These are phyloP conservation scores for Aspergillus phoenicis DNA, from an alignment of 2,329 filamentous ascomycete genomes.

Conservation along the genomic window DNA sequence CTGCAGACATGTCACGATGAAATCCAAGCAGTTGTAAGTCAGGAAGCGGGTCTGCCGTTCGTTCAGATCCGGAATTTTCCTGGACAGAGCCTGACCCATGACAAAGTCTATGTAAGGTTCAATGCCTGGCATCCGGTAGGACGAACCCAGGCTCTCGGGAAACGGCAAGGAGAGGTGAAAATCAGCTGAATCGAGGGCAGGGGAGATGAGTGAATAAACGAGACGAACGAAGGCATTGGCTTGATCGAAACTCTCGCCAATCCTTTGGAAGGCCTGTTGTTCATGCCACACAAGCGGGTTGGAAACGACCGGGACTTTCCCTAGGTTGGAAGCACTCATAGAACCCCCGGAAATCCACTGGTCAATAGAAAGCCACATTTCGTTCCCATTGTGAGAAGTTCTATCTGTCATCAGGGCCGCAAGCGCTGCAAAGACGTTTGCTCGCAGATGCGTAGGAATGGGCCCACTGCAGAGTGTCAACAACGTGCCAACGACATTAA, in stretches of 20 bases:
- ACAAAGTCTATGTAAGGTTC: slow-evolving; percentile 93
- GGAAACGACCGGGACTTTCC: slow-evolving; percentile 46
- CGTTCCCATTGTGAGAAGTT: slow-evolving; percentile 64
- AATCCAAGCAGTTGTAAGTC: slow-evolving; percentile 78
- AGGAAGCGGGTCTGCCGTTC: slow-evolving; percentile 71
- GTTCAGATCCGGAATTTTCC: slow-evolving; percentile 68
- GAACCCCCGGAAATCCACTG: slow-evolving; percentile 69
- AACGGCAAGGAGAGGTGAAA: slow-evolving; percentile 80
- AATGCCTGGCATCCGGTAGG: slow-evolving; percentile 79
- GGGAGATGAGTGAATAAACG: slow-evolving; percentile 70
- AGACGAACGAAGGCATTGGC: slow-evolving; percentile 81
- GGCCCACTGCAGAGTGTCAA: slow-evolving; percentile 77
- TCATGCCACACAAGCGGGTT: slow-evolving; percentile 46
- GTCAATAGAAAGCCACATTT: slow-evolving; percentile 81
- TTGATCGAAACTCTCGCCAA: slow-evolving; percentile 80
- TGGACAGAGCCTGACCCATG: slow-evolving; percentile 74
- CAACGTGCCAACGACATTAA: slow-evolving; percentile 72
- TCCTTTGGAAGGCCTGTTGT: slow-evolving; percentile 70
- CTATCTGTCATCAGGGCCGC: slow-evolving; percentile 76
- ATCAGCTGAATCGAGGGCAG: slow-evolving; percentile 49
- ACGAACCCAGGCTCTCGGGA: slow-evolving; percentile 78
- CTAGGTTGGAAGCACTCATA: slow-evolving; percentile 47
- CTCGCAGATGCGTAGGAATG: slow-evolving; percentile 75
- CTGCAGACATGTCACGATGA: slow-evolving; percentile 74
- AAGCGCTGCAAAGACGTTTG: slow-evolving; percentile 79